These are phyloP conservation scores for Cercis canadensis DNA, from an alignment of 306 rosid species.

Conservation along the genomic window DNA sequence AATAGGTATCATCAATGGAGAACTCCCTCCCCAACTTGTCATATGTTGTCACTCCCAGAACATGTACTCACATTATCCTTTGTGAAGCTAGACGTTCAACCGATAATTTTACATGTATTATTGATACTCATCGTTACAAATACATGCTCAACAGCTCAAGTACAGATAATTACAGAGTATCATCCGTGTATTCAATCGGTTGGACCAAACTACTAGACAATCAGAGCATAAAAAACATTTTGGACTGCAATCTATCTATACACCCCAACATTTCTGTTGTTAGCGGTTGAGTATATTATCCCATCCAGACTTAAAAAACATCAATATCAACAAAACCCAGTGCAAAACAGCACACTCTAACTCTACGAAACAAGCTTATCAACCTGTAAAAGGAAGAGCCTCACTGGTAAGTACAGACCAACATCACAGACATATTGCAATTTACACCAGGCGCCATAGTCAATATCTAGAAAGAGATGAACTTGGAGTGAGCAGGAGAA, in stretches of 20 bases:
- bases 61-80: no score
- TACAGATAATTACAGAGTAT: constrained; percentile 26
- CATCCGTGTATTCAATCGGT: constrained; percentile 29
- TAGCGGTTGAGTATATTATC: constrained; percentile 50
- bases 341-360: constrained; percentile 40
- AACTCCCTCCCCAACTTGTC: no score
- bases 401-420: constrained; percentile 44
- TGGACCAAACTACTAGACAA: constrained; percentile 25
- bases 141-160: constrained; percentile 36
- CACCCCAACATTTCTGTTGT: constrained; percentile 48
- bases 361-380: constrained; percentile 30
- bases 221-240: constrained; percentile 31
- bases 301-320: constrained; percentile 36
- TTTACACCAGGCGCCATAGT: constrained; percentile 51
- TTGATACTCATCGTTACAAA: constrained; percentile 25
- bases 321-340: constrained; percentile 30
- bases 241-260: constrained; percentile 35
- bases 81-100: not conserved
- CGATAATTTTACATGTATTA: constrained; percentile 30
- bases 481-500: not conserved
- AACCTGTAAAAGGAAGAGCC: constrained; percentile 39
- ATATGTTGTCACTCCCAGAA: no score
- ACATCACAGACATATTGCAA: constrained; percentile 41
- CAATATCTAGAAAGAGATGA: constrained; percentile 25
- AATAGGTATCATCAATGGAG: no score